Conservation (phyloP, 177 flowering plant genomes). For the Telopea speciosissima region DNA sequence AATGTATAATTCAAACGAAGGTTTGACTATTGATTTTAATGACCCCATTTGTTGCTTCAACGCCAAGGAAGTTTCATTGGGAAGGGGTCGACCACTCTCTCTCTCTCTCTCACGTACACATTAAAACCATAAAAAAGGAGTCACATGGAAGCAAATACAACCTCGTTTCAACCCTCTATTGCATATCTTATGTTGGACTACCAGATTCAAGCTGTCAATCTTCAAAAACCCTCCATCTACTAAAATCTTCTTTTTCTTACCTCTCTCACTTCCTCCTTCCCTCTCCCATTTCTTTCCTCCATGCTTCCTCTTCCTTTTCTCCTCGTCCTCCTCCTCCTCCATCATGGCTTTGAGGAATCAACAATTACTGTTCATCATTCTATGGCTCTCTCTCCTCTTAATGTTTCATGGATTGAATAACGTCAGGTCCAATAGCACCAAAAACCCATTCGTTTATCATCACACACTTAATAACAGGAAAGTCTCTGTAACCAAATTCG, state of each 20-base stretch:
- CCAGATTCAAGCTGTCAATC: slow-evolving; percentile 28
- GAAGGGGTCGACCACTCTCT: slow-evolving; percentile 13
- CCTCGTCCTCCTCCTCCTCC: slow-evolving; percentile 19
- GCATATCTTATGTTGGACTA: slow-evolving; percentile 17
- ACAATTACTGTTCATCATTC: slow-evolving; percentile 20
- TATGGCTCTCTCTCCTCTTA: slow-evolving; percentile 43
- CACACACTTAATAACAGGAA: slow-evolving; percentile 29
- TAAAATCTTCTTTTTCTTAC: slow-evolving; percentile 3
- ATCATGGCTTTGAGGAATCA: slow-evolving; percentile 37
- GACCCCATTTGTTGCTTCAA: slow-evolving; percentile 42
- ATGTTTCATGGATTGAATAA: slow-evolving; percentile 36
- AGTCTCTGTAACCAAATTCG: slow-evolving; percentile 30
- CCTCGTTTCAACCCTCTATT: slow-evolving; percentile 17
- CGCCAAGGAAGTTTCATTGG: slow-evolving; percentile 47
- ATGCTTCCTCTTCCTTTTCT: slow-evolving; percentile 41
- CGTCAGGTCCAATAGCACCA: slow-evolving; percentile 18
- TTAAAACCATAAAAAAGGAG: too few species aligned
- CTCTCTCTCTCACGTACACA: background rate
- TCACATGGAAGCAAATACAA: too few species aligned
- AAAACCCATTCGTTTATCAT: background rate
- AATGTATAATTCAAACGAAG: too few species aligned
- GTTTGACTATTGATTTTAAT: too few species aligned
- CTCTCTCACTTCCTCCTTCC: background rate
- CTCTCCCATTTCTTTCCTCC: slow-evolving; percentile 23
- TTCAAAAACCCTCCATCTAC: slow-evolving; percentile 10